phyloP scores from a whole-genome alignment of 768 basidiomycete species.

The Rubroboletus satanas region DNA sequence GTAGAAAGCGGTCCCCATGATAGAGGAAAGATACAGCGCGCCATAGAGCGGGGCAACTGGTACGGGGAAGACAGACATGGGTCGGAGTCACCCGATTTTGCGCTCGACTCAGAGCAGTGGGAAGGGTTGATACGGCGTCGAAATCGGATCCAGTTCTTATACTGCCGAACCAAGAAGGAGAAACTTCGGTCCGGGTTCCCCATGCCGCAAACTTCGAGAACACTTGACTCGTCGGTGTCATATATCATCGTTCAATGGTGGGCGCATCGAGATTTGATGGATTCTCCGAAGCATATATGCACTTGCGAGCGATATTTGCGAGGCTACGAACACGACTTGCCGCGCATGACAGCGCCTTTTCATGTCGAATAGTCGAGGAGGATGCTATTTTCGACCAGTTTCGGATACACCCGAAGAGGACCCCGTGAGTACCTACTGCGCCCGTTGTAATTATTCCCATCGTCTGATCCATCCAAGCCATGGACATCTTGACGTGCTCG shows the following conservation, averaged over 20 bases:
- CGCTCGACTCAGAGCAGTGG: not conserved
- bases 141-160: not conserved
- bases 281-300: no score
- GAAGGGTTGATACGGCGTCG: not conserved
- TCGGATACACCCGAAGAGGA: no score
- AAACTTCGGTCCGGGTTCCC: not conserved
- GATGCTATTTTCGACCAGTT: no score
- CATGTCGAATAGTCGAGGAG: no score
- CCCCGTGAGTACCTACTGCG: no score
- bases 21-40: not conserved
- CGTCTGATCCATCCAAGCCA: no score
- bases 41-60: constrained; percentile 1
- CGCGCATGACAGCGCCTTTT: no score
- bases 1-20: constrained; percentile 5
- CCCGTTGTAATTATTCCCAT: no score
- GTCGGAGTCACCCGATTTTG: not conserved
- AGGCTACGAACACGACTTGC: no score
- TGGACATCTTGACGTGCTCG: no score
- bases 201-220: not conserved
- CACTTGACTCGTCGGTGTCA: not conserved
- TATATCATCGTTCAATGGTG: not conserved
- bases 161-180: not conserved
- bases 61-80: not conserved
- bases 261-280: no score
- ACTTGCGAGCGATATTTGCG: no score